Base-by-base conservation (phyloP, 805 yeast genomes). In the Grigorovia yakushimaensis region DNA sequence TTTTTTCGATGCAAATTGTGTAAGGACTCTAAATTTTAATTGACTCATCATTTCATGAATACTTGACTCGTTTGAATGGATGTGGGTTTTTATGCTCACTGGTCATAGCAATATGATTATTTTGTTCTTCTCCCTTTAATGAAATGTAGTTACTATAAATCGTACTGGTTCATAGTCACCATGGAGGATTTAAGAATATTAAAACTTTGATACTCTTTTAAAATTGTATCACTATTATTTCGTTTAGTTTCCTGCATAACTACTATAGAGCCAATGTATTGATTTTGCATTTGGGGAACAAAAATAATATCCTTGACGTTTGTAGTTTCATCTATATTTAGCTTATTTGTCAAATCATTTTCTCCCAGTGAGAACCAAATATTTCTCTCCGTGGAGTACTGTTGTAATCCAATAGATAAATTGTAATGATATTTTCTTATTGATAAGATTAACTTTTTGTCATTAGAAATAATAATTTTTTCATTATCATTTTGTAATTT, bases 341-440 rank as follows among this genome's bases (percentile, higher is more conserved):
- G 10, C 13, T 27, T 27, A 27, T 27, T 27, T 27, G 33, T 27
- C 13, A 27, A 15, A 27, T 27, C 33, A 27, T 27, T 27, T 27
- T 27, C 33, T 10, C 33, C 33, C 4, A 27, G 33, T 27, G 33
- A 27, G 13, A 27, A 27, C 33, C 33, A 27, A 27, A 27, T 27
- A 27, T 27, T 27, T 27, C 33, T 27, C 13, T 27, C 15, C 9
- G 4, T 27, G 13, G 33, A 27, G 33, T 10, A 27, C 13, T 27
- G 33, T 27, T 27, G 33, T 27, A 27, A 10, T 10, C 33, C 33
- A 27, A 49, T 15, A 13, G 47, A 43, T 20, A 45, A 13, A 22
- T 45, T 41, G 24, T 49, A 49, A 18, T 46, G 20, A 23, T 44
- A 43, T 42, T 41, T 46, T 24, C 46, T 49, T 6, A 49, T 30